Evolutionary conservation across 1,284 basidiomycete genomes (phyloP), one percentile per base, ranked within the genome.

Genomic region (Marasmius oreades): DNA sequence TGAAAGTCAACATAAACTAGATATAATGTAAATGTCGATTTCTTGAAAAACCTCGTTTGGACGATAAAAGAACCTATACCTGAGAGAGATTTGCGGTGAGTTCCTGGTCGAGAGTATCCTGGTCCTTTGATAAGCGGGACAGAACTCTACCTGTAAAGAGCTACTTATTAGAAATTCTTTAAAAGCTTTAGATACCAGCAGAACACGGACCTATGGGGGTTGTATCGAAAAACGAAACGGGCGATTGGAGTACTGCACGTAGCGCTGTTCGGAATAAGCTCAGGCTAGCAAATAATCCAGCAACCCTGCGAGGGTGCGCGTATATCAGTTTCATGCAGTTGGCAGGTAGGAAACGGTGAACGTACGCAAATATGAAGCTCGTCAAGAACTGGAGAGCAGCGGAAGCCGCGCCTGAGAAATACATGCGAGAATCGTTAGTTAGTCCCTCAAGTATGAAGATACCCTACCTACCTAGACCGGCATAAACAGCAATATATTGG

Each of bases 171-270:
- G 60, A 70, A 12, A 23, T 1, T 11, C 18, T 23, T 16, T 2
- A 24, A 2, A 69, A 26, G 61, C 24, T 45, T 18, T 52, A 7
- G 14, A 10, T 23, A 44, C 8, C 22, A 37, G 14, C 10, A 20
- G 3, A 39, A 34, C 74, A 60, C 60, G 70, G 70, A 70, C 92
- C 92, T 56, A 89, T 79, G 0, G 92, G 92, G 0, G 90, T 93
- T 0, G 86, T 89, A 62, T 95, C 92, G 66, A 93, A 93, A 72
- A 91, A 93, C 3, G 84, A 78, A 46, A 88, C 73, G 0, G 90
- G 89, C 0, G 90, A 89, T 10, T 76, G 72, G 22, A 90, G 69
- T 8, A 93, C 81, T 20, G 76, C 76, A 28, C 63, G 70, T 50
- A 86, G 73, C 11, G 84, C 81, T 46, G 71, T 70, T 62, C 74